Evolutionary conservation across 768 basidiomycete genomes (phyloP), one percentile per base, ranked within the genome.

Genomic region (Gelatoporia subvermispora): DNA sequence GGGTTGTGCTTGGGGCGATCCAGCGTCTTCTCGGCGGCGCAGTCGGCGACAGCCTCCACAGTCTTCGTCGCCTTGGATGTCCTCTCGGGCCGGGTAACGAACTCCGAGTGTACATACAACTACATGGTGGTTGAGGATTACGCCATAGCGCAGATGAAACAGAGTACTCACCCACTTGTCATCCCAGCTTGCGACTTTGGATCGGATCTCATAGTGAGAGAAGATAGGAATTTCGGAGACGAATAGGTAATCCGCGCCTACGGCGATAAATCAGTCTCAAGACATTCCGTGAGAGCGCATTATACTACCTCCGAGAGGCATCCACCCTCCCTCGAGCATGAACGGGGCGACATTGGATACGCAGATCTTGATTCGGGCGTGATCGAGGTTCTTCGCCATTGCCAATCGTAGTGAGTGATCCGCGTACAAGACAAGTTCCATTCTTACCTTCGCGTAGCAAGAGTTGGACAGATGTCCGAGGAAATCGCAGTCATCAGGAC

Each of bases 401-500:
- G 31, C 10, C n/a, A 31, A 5, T 35, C 24, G 17, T 9, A 24
- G 16, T 17, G 17, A 21, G 23, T 20, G 37, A 2, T 18, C 23
- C 24, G 40, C 20, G n/a, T 18, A 20, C 36, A 16, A 10, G 9
- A 31, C 38, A 10, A 18, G 16, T 17, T 34, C 11, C 3, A 41
- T 23, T 56, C 67, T 15, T 49, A 78, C 84, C 72, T 88, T 89
- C 3, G 85, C 77, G 52, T 91, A 91, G 45, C 79, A 83, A 0
- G 88, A 88, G 59, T 91, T 91, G 61, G 85, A 88, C 50, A 90
- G 71, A 59, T 91, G 88, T 9, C 74, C 60, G 59, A 85, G 79
- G 57, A 82, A 82, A 63, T 91, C 88, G 36, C 76, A 74, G 36
- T 89, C 88, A 52, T 89, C 87, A 4, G 81, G 54, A 49, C 73